Percentiles rank a stretch among this genome's conserved stretches.
Evolutionary conservation across 768 basidiomycete species (phyloP).

Genomic region (Mycena indigotica): DNA sequence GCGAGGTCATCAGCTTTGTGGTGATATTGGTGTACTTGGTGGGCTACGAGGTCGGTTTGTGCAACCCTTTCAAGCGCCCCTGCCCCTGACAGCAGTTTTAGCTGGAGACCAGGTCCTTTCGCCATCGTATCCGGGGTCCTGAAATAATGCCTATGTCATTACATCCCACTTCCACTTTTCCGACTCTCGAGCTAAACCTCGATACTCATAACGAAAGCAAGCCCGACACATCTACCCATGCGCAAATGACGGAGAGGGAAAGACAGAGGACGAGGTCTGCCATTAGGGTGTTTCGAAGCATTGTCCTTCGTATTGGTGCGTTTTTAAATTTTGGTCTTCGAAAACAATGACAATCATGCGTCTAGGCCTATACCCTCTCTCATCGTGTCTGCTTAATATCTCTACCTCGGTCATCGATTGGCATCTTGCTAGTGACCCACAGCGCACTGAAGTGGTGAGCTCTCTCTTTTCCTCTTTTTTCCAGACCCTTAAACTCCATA

Average conservation of each 20-base stretch:
- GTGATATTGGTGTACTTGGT: background rate
- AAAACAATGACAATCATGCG: no score
- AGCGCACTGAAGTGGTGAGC: background rate
- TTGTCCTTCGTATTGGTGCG: conserved; percentile 10
- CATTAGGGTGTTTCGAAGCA: background rate
- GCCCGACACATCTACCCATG: background rate
- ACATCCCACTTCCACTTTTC: background rate
- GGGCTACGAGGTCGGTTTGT: conserved; percentile 1
- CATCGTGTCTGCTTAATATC: conserved; percentile 2
- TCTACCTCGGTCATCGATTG: conserved; percentile 3
- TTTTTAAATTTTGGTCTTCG: background rate
- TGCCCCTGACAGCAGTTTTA: no score
- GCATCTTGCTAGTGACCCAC: background rate
- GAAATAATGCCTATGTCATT: no score
- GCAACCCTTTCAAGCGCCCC: no score
- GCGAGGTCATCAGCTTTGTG: background rate
- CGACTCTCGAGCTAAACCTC: background rate
- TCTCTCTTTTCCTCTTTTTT: background rate
- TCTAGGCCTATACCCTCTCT: conserved; percentile 4
- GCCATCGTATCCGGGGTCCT: background rate
- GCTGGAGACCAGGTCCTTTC: background rate
- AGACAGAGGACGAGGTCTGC: background rate
- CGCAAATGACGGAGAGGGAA: background rate
- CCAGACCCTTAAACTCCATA: background rate
- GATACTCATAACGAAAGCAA: background rate